Evolutionary conservation across 192 early-diverging fungal genomes (phyloP).

Genomic region (Coemansia sp.): DNA sequence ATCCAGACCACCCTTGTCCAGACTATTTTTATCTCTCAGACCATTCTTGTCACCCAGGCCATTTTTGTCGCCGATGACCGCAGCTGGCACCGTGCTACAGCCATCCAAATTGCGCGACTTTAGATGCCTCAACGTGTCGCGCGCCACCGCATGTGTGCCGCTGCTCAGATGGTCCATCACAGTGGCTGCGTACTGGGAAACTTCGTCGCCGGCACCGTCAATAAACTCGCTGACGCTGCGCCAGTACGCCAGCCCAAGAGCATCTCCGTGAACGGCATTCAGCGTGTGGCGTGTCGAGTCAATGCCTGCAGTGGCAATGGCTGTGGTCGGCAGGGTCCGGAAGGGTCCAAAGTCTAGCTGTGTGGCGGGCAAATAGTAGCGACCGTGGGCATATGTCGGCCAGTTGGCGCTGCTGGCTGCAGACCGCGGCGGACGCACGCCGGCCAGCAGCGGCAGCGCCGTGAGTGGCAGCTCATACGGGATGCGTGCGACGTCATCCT

Average conservation of each 20-base stretch:
- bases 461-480: slow-evolving; percentile 12
- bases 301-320: not conserved
- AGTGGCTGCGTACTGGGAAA: slow-evolving; percentile 16
- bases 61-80: not conserved
- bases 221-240: slow-evolving; percentile 50
- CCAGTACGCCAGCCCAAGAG: slow-evolving; percentile 51
- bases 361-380: slow-evolving; percentile 18
- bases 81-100: not conserved
- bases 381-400: slow-evolving; percentile 22
- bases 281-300: slow-evolving; percentile 8
- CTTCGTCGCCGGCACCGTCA: slow-evolving; percentile 37
- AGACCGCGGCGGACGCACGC: not conserved
- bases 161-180: slow-evolving; percentile 47
- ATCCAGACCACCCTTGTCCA: not conserved
- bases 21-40: not conserved
- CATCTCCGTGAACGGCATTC: slow-evolving; percentile 32
- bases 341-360: slow-evolving; percentile 34
- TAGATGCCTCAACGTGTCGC: slow-evolving; percentile 15
- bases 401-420: not conserved
- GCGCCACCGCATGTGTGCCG: slow-evolving; percentile 22
- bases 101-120: not conserved
- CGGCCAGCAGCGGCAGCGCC: slow-evolving; percentile 14
- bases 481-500: slow-evolving; percentile 27
- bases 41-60: not conserved
- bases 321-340: not conserved